Evolutionary conservation across 768 basidiomycete species (phyloP).

Genomic region (Suillus sp.): DNA sequence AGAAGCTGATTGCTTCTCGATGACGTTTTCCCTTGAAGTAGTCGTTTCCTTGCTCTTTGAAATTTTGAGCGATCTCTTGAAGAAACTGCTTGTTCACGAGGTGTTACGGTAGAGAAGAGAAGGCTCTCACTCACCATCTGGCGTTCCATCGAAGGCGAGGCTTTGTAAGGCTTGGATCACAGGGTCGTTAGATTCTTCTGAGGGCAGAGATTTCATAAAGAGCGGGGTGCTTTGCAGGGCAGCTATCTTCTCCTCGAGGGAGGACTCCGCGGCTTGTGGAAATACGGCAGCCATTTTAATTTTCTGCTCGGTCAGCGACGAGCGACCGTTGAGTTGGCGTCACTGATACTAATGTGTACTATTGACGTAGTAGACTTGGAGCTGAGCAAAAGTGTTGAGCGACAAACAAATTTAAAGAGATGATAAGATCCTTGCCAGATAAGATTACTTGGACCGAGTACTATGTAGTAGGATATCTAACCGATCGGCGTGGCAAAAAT

Average conservation of each 20-base stretch:
- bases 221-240: slow-evolving; percentile 73
- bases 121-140: slow-evolving; percentile 74
- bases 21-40: slow-evolving; percentile 87
- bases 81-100: not conserved
- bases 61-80: slow-evolving; percentile 85
- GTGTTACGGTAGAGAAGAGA: not conserved
- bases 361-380: not conserved
- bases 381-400: not conserved
- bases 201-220: slow-evolving; percentile 90
- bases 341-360: not conserved
- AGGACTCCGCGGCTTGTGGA: slow-evolving; percentile 24
- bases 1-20: slow-evolving; percentile 87
- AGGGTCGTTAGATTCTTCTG: slow-evolving; percentile 59
- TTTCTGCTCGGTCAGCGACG: not conserved
- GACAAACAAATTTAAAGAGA: not conserved
- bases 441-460: slow-evolving; percentile 6
- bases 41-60: slow-evolving; percentile 96
- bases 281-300: slow-evolving; percentile 24
- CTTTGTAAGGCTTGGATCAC: slow-evolving; percentile 83
- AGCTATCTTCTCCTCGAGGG: slow-evolving; percentile 40
- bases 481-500: slow-evolving; percentile 2
- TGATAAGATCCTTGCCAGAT: slow-evolving; percentile 13
- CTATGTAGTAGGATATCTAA: slow-evolving; percentile 14
- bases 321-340: not conserved
- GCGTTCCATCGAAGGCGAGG: slow-evolving; percentile 86